Conservation (phyloP, 2,329 filamentous ascomycete genomes). For the Septoria petroselini region DNA sequence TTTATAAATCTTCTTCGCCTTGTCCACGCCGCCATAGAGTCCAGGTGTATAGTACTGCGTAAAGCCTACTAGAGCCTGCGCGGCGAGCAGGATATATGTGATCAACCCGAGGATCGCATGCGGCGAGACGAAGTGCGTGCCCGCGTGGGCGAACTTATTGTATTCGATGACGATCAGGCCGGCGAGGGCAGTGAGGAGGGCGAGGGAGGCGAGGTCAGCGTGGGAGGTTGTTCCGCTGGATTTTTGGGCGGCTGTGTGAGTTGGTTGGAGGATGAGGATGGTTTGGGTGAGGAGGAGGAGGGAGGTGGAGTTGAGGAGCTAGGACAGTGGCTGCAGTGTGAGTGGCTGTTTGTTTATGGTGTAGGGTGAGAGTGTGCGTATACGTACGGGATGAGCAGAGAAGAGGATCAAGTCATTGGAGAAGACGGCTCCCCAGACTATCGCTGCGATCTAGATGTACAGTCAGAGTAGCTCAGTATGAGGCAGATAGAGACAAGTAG, state of each 20-base stretch:
- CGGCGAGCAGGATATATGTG: constrained; percentile 65
- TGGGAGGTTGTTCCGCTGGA: constrained; percentile 60
- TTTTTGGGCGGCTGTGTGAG: constrained; percentile 75
- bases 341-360: constrained; percentile 2
- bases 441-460: constrained; percentile 57
- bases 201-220: constrained; percentile 65
- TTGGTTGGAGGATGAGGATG: constrained; percentile 83
- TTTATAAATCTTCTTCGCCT: constrained; percentile 82
- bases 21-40: constrained; percentile 73
- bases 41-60: constrained; percentile 74
- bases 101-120: constrained; percentile 81
- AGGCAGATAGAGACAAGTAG: background rate
- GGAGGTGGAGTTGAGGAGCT: constrained; percentile 52
- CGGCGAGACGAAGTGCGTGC: constrained; percentile 71
- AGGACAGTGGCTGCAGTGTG: constrained; percentile 1
- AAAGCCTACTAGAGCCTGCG: constrained; percentile 76
- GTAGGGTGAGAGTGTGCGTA: background rate
- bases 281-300: constrained; percentile 74
- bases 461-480: background rate
- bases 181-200: constrained; percentile 59
- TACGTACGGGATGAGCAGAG: constrained; percentile 75
- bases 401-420: constrained; percentile 72
- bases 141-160: constrained; percentile 71
- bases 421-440: constrained; percentile 77
- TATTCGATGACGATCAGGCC: constrained; percentile 72